These are phyloP conservation scores for Colletotrichum caudatum DNA, from an alignment of 2,329 filamentous ascomycete genomes.

Conservation along the genomic window DNA sequence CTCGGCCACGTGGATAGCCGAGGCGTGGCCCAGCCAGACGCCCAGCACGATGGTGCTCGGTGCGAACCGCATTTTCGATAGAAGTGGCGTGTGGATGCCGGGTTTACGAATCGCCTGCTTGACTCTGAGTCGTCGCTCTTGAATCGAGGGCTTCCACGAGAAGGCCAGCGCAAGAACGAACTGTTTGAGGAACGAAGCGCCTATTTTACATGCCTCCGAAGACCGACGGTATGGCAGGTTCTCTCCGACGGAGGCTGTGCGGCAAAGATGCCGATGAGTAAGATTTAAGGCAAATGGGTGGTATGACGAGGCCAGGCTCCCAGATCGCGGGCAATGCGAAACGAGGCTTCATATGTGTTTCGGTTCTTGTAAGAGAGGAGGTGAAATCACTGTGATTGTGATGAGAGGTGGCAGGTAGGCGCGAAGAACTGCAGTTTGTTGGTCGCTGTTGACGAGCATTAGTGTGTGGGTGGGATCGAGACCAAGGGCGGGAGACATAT, in stretches of 20 bases:
- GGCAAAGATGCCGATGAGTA: background rate
- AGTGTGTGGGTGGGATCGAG: too few species aligned
- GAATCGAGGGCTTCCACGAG: background rate
- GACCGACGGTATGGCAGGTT: background rate
- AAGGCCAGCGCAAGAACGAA: background rate
- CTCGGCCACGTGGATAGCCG: conserved; percentile 57
- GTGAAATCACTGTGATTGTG: conserved; percentile 27
- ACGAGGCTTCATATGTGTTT: conserved; percentile 39
- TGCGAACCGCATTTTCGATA: conserved; percentile 35
- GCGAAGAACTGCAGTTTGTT: too few species aligned
- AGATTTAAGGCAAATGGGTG: background rate
- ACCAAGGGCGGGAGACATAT: too few species aligned
- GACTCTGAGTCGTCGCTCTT: background rate
- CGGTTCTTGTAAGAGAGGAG: conserved; percentile 27
- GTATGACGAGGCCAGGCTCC: conserved; percentile 23
- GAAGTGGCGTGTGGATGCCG: background rate
- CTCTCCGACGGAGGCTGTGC: background rate
- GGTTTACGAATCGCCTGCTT: background rate
- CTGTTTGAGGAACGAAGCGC: background rate
- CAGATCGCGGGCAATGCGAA: conserved; percentile 11
- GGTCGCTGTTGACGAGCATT: too few species aligned
- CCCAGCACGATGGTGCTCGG: conserved; percentile 41
- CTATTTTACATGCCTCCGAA: conserved; percentile 34
- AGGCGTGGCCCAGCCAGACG: conserved; percentile 43
- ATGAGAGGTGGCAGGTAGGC: conserved; percentile 9